Base-by-base conservation (phyloP, 768 basidiomycete genomes). In the Cystobasidiopsis lactophilus region DNA sequence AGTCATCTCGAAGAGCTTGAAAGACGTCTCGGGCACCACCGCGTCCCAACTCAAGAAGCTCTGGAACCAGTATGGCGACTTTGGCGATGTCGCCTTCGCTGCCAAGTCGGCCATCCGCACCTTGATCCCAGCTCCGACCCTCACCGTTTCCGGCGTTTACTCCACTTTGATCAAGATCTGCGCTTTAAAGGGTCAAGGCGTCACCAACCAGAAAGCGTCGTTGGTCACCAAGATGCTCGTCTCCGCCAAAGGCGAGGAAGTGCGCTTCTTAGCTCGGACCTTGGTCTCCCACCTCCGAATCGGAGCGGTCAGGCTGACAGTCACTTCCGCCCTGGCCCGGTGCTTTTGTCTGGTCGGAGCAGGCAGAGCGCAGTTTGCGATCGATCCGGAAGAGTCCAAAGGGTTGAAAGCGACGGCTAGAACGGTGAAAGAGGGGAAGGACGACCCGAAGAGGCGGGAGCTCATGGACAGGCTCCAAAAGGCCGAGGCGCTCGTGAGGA, bases 31-130 rank as follows among this genome's bases (percentile, higher is more conserved):
- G 9, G 62, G 62, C 4, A 37, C 37, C 3, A 56, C 54, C 4
- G 2, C 53, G 19, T 65, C 70, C 7, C 73, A 78, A 13, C 72
- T 80, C 43, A 77, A 70, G 65, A 73, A 69, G 52, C 65, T 85
- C 58, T 27, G 59, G 62, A 79, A 77, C 57, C 68, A 73, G 40
- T 75, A 71, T 31, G 88, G 88, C 3, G 88, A 93, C 66, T 74
- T 77, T 24, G 88, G 88, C 0, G 84, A 88, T 63, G 83, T 88
- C 7, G 88, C 88, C 1, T 85, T 53, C 66, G 83, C 21, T 73
- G 82, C 40, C 82, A 82, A 3, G 71, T 86, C 24, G 64, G 45
- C 82, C 24, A 76, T 80, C 30, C 55, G 55, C 13, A 56, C 55
- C 14, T 27, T 56, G 30, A 52, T 56, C 37, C 50, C 55, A 2